A percentile compares a stretch with the other conserved stretches of the same genome.
phyloP scores from a whole-genome alignment of 148 eudicot species.

The Diospyros kaki region DNA sequence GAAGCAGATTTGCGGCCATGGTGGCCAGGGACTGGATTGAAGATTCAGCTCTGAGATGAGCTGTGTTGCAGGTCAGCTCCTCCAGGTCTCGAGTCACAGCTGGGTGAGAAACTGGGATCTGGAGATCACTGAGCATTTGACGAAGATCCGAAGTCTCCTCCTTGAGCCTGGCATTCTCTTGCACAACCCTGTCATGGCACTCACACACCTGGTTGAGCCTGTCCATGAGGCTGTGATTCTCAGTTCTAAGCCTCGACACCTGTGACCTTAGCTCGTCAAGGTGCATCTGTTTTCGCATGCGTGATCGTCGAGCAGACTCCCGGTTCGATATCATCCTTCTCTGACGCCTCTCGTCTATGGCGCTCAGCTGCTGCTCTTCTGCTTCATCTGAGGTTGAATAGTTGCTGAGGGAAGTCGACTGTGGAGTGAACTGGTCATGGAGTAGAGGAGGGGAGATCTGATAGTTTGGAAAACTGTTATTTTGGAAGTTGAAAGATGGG shows the following conservation, averaged over 20 bases:
- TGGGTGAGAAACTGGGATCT: conserved; percentile 10
- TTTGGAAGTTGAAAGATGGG: conserved; percentile 18
- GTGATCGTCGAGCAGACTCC: conserved; percentile 83
- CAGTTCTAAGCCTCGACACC: conserved; percentile 50
- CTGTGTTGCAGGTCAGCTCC: conserved; percentile 46
- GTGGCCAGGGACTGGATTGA: conserved; percentile 31
- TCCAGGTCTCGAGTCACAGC: conserved; percentile 34
- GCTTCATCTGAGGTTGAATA: conserved; percentile 62
- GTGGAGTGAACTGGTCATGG: conserved; percentile 22
- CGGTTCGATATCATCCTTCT: conserved; percentile 84
- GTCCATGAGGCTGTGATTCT: conserved; percentile 51
- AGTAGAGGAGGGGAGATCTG: conserved; percentile 19
- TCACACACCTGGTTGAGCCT: conserved; percentile 45
- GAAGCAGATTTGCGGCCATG: conserved; percentile 42
- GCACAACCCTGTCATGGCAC: conserved; percentile 40
- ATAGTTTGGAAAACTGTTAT: conserved; percentile 19
- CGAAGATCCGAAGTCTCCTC: conserved; percentile 60
- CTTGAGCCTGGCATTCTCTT: conserved; percentile 62
- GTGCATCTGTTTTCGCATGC: conserved; percentile 87
- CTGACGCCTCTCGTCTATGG: conserved; percentile 67
- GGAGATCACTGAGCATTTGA: conserved; percentile 44
- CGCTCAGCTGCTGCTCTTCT: conserved; percentile 32
- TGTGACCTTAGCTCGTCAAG: conserved; percentile 74
- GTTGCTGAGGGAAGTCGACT: conserved; percentile 36
- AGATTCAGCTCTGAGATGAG: conserved; percentile 47